phyloP scores from a whole-genome alignment of 306 rosid genomes.

The Ormosia emarginata region DNA sequence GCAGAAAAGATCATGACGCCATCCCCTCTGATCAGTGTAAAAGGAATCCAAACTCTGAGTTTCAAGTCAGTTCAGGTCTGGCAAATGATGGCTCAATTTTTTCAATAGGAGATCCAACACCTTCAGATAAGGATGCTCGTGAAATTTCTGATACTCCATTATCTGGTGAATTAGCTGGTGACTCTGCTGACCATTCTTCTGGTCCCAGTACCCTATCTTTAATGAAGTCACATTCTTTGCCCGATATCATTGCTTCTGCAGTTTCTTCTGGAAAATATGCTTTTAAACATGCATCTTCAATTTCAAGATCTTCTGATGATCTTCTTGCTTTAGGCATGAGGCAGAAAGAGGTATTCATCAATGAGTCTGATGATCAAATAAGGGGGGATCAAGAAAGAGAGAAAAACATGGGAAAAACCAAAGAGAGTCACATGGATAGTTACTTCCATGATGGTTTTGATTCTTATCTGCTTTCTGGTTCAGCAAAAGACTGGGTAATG shows the following conservation, averaged over 20 bases:
- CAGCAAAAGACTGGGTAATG: slow-evolving; percentile 68
- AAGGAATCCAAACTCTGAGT: slow-evolving; percentile 19
- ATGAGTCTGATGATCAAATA: slow-evolving; percentile 40
- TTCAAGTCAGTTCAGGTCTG: slow-evolving; percentile 31
- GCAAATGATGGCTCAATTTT: slow-evolving; percentile 43
- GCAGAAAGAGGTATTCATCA: slow-evolving; percentile 31
- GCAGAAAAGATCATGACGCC: slow-evolving; percentile 30
- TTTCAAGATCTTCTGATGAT: slow-evolving; percentile 70
- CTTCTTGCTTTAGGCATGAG: slow-evolving; percentile 43
- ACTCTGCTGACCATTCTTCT: slow-evolving; percentile 27
- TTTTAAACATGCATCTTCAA: slow-evolving; percentile 19
- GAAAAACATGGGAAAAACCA: slow-evolving; percentile 29
- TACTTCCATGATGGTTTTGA: slow-evolving; percentile 56
- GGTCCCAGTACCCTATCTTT: slow-evolving; percentile 20
- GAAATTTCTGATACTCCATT: slow-evolving; percentile 47
- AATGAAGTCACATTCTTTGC: slow-evolving; percentile 60
- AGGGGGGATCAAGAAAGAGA: slow-evolving; percentile 40
- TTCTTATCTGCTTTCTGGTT: slow-evolving; percentile 37
- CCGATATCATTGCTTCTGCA: slow-evolving; percentile 47
- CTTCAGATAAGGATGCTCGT: slow-evolving; percentile 48
- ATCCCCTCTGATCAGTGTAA: slow-evolving; percentile 34
- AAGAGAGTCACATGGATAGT: slow-evolving; percentile 34
- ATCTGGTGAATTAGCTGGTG: slow-evolving; percentile 43
- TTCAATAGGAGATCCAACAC: slow-evolving; percentile 44
- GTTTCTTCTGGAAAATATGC: slow-evolving; percentile 27